Base-by-base conservation (phyloP, 352 stramenopile genomes). In the Saprolegnia parasitica region DNA sequence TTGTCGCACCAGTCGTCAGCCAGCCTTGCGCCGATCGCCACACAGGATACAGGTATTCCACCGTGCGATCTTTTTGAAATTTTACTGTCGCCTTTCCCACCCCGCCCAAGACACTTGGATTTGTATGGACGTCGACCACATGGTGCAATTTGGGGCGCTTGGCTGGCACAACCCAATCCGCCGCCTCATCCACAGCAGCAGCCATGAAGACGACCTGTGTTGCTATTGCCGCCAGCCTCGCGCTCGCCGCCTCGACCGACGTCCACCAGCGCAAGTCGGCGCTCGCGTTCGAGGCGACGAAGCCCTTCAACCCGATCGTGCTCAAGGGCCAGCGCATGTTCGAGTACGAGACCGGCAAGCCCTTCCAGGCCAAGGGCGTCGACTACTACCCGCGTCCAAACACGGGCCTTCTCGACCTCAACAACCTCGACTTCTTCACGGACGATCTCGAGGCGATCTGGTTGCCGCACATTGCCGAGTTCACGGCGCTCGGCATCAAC, bases 361-460 rank as follows among this genome's bases (percentile, higher is more conserved):
- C 90, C 67, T 89, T 96, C 73, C 76, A 78, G 15, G 76, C 90
- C 39, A 77, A 80, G 55, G 88, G 88, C 32, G 79, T 95, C 71
- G 87, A 91, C 67, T 95, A 95, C 75, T 95, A 95, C 72, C 87
- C 87, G n/a, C 81, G 87, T 4, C 87, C 88, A 11, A 96, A 96
- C 70, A 63, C 74, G 4, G 88, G 87, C 21, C 47, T 57, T 5
- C 66, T 92, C 3, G 75, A 91, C 65, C 50, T 72, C 29, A 93
- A 95, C 75, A 93, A 88, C 71, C 75, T 94, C 55, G 88, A 96
- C 56, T 75, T 90, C 29, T 96, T 93, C 74, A 84, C 84, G n/a
- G 75, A 90, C 20, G 74, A 88, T 20, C 85, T 83, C 75, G 58
- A 77, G 26, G 56, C 86, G 67, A 78, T 95, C 24, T 95, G 87